A percentile compares a stretch with the other conserved stretches of the same genome.
Conservation (phyloP, 768 basidiomycete species). For the Termitomyces sp. region DNA sequence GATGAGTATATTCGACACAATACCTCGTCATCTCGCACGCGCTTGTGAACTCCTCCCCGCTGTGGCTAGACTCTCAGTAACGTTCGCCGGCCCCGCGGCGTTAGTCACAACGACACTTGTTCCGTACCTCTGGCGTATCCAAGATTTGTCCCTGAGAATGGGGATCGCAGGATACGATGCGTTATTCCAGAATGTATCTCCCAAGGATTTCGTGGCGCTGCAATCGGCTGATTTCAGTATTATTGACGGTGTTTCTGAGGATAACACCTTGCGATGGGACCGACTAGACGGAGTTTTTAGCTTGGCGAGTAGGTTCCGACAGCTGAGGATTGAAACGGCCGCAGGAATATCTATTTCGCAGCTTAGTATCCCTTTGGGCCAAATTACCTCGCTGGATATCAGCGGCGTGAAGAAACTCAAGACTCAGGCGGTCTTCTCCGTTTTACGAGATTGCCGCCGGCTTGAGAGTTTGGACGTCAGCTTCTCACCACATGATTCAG, state of each 20-base stretch:
- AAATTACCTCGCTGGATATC: slow-evolving; percentile 4
- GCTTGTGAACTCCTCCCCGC: slow-evolving; percentile 9
- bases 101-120: not conserved
- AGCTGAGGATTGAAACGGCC: not conserved
- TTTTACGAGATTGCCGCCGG: not conserved
- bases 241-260: not conserved
- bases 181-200: not conserved
- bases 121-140: slow-evolving; percentile 8
- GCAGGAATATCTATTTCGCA: not conserved
- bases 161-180: not conserved
- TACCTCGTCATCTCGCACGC: not conserved
- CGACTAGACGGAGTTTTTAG: not conserved
- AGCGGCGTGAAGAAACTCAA: not conserved
- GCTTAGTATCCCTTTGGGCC: not conserved
- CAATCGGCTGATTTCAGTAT: not conserved
- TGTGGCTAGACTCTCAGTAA: not conserved
- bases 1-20: not conserved
- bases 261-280: not conserved
- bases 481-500: not conserved
- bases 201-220: slow-evolving; percentile 1
- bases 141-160: slow-evolving; percentile 2
- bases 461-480: slow-evolving; percentile 3
- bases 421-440: not conserved
- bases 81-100: not conserved
- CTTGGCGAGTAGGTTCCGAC: not conserved